A percentile compares a stretch with the other conserved stretches of the same genome.
These are phyloP conservation scores for Citrus unshiu DNA, from an alignment of 345 rosid genomes.

Conservation along the genomic window DNA sequence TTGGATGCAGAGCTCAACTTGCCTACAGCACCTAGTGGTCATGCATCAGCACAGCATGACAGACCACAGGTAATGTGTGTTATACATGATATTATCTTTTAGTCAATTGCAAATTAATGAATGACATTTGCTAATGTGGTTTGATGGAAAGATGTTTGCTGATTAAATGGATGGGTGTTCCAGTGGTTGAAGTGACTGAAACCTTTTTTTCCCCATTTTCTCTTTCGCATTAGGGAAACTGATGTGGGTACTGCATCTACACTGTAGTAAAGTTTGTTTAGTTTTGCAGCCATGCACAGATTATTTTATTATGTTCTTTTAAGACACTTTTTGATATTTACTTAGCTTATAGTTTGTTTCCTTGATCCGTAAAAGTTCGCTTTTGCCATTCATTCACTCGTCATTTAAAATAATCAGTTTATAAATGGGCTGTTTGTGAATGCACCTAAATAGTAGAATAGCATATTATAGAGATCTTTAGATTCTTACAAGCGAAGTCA, in stretches of 20 bases:
- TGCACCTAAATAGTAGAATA: neutral
- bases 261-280: neutral
- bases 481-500: neutral
- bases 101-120: neutral
- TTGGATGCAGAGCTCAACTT: slow-evolving; percentile 66
- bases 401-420: neutral
- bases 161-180: neutral
- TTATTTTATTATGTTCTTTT: neutral
- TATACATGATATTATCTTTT: neutral
- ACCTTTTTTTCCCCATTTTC: neutral
- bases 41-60: slow-evolving; percentile 49
- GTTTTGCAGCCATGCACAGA: too few relatives aligned
- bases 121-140: neutral
- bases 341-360: neutral
- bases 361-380: neutral
- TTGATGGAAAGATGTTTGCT: neutral
- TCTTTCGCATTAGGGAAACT: neutral
- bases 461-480: neutral
- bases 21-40: slow-evolving; percentile 79
- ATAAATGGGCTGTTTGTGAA: neutral
- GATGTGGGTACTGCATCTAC: too few relatives aligned
- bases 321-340: neutral
- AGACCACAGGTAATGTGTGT: slow-evolving; percentile 57
- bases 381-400: neutral
- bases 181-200: neutral